These are phyloP conservation scores for Angomonas ambiguus DNA, from an alignment of 208 protist species.

Conservation along the genomic window DNA sequence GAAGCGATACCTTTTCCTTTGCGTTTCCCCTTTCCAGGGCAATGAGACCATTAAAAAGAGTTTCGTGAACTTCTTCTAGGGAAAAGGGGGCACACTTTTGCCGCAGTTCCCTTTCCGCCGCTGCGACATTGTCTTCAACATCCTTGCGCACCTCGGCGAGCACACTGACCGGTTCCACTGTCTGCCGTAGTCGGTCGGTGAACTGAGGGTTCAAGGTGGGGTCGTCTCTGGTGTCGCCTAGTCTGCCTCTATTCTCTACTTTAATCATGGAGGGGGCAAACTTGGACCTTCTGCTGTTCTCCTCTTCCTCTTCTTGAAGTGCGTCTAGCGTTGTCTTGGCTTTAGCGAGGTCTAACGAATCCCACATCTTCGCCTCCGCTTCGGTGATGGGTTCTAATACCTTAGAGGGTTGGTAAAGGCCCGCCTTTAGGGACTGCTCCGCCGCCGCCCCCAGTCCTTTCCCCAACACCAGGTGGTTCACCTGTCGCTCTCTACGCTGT, in stretches of 20 bases:
- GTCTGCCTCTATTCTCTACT: not conserved
- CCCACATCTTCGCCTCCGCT: not conserved
- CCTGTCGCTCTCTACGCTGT: constrained; percentile 28
- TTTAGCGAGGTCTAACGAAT: not conserved
- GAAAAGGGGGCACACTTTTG: constrained; percentile 39
- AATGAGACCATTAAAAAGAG: constrained; percentile 32
- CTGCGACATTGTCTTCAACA: constrained; percentile 52
- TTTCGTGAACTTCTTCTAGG: constrained; percentile 53
- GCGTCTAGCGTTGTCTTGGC: not conserved
- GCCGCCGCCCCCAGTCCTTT: constrained; percentile 62
- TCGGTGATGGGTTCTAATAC: constrained; percentile 31
- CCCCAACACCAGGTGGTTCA: constrained; percentile 60
- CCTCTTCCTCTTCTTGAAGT: not conserved
- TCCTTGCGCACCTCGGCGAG: constrained; percentile 39
- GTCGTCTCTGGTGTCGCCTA: not conserved
- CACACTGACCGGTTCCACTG: constrained; percentile 14
- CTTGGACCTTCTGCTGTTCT: not conserved
- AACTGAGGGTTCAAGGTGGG: not conserved
- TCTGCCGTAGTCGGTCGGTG: constrained; percentile 24
- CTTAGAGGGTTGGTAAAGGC: constrained; percentile 55
- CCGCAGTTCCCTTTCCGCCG: constrained; percentile 39
- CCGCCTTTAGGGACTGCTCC: constrained; percentile 40
- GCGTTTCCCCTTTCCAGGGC: constrained; percentile 61
- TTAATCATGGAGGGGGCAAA: not conserved
- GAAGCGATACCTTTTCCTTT: constrained; percentile 31